phyloP scores from a whole-genome alignment of 2,329 filamentous ascomycete genomes.

The Byssothecium circinans region DNA sequence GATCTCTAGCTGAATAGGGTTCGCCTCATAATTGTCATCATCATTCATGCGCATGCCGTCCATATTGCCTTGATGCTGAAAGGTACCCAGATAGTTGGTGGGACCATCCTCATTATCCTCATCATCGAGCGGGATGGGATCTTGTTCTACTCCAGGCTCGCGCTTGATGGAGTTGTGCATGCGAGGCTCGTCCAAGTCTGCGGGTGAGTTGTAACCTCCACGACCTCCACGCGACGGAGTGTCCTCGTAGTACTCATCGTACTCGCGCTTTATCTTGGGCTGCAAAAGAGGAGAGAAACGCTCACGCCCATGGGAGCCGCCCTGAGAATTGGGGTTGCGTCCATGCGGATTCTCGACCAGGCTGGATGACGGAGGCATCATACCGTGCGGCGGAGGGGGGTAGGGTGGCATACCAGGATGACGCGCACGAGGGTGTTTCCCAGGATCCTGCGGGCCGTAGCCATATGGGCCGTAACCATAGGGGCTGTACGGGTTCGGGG shows the following conservation, averaged over 20 bases:
- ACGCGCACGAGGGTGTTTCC: background rate
- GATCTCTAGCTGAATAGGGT: background rate
- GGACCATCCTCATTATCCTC: conserved; percentile 5
- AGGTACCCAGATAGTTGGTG: background rate
- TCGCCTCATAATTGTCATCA: background rate
- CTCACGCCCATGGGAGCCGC: background rate
- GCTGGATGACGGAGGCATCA: conserved; percentile 4
- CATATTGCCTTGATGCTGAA: background rate
- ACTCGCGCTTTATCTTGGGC: background rate
- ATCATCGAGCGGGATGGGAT: conserved; percentile 3
- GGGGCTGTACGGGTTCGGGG: background rate
- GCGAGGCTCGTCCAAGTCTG: background rate
- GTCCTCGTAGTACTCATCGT: background rate
- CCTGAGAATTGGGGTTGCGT: background rate
- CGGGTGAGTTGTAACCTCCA: background rate
- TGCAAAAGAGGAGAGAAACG: conserved; percentile 7
- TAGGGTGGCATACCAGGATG: conserved; percentile 6
- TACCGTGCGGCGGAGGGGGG: background rate
- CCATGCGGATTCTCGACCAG: background rate
- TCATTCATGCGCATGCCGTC: background rate
- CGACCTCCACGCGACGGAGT: background rate
- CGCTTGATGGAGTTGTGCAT: conserved; percentile 15
- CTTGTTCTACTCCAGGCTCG: conserved; percentile 15
- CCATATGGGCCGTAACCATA: conserved; percentile 11
- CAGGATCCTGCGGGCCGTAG: background rate